Base-by-base conservation (phyloP, 140 eudicot genomes). In the Senecio squalidus region DNA sequence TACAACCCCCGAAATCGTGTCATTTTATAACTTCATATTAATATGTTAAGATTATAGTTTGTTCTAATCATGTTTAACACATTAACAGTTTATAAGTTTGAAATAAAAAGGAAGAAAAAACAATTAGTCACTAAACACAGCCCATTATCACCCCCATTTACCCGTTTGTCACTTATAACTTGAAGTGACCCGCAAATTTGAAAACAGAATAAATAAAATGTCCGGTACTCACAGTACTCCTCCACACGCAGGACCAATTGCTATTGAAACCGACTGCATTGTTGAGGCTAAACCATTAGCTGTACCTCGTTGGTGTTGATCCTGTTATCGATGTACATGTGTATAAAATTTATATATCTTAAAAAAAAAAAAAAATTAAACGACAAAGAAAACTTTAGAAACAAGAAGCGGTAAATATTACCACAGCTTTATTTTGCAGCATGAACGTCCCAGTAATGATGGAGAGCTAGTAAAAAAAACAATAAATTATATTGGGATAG, bases 201-300 rank as follows among this genome's bases (percentile, higher is more conserved):
- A 9, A 29, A 44, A 33, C 9, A 28, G 24, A n/a, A 56, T 44
- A 11, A 21, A 6, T 9, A 40, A 61, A 26, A n/a, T n/a, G n/a
- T n/a, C n/a, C n/a, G 13, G 41, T 57, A 77, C 97, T 85, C 64
- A 89, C 97, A 89, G 48, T 44, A 82, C 75, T 33, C 97, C 97
- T 28, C 89, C 97, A 38, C 82, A 82, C 26, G 93, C 95, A 0
- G 97, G 97, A 63, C 89, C 97, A 41, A 82, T 34, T 13, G 95
- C 89, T 74, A 80, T 85, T 41, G 55, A 85, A 7, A 83, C 55
- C 21, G 97, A 89, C 82, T 36, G 76, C 78, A 60, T 21, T 24
- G 95, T 66, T 82, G 85, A 72, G 55, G 95, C 57, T 45, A 89
- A 75, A 69, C 97, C 95, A 65, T 85, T 89, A 16, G 97, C 97